Conservation (phyloP, 352 stramenopile species). For the Phytophthora sojae region DNA sequence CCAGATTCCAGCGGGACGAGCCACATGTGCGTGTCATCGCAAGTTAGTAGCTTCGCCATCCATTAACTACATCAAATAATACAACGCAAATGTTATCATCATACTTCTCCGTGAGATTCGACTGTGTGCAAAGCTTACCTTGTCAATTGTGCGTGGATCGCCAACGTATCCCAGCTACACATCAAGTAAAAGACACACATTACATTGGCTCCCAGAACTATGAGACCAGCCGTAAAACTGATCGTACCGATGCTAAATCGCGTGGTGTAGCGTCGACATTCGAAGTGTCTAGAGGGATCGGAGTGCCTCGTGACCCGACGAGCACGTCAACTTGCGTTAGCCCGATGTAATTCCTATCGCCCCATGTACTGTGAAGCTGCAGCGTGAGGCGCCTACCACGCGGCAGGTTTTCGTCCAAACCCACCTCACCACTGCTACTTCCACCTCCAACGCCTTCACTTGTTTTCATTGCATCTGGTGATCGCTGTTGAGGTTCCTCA, state of each 20-base stretch:
- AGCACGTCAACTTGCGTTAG: constrained; percentile 81
- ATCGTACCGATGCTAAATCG: constrained; percentile 72
- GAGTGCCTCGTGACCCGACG: constrained; percentile 48
- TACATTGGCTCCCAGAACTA: background rate
- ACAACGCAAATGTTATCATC: background rate
- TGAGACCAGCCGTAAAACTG: background rate
- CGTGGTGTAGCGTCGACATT: constrained; percentile 71
- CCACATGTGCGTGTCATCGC: constrained; percentile 93
- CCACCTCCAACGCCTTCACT: constrained; percentile 24
- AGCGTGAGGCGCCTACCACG: constrained; percentile 64
- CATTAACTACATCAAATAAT: constrained; percentile 54
- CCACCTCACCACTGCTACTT: constrained; percentile 8
- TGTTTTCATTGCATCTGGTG: constrained; percentile 49
- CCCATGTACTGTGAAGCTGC: constrained; percentile 73
- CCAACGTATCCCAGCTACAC: constrained; percentile 73
- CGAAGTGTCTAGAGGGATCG: constrained; percentile 47
- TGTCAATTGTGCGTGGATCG: constrained; percentile 88
- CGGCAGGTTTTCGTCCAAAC: constrained; percentile 32
- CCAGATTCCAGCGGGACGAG: constrained; percentile 70
- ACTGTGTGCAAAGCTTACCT: constrained; percentile 42
- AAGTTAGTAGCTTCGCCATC: constrained; percentile 83
- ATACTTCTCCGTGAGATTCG: background rate
- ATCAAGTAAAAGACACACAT: constrained; percentile 1
- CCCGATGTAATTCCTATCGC: constrained; percentile 87
- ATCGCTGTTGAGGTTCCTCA: constrained; percentile 62